Percentiles rank a stretch among this genome's conserved stretches.
phyloP scores from a whole-genome alignment of 441 rosid genomes.

The Euphorbia celastroides region DNA sequence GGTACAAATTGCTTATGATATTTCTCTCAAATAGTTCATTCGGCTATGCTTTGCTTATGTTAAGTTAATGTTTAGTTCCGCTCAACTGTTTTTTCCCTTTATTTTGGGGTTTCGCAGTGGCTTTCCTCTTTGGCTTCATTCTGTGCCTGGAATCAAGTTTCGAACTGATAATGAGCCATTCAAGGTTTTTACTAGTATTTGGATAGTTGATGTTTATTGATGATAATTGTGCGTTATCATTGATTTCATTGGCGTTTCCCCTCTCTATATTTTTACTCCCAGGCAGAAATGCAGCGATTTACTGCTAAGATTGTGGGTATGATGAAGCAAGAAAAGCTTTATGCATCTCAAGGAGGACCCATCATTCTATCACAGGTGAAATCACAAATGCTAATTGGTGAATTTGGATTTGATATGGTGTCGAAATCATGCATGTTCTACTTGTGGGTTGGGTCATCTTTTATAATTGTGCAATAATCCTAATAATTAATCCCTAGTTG shows the following conservation, averaged over 20 bases:
- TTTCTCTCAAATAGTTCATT: neutral
- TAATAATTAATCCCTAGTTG: constrained; percentile 13
- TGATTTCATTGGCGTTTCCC: constrained; percentile 4
- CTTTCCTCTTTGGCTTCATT: constrained; percentile 87
- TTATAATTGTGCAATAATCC: constrained; percentile 18
- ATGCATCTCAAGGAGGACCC: constrained; percentile 94
- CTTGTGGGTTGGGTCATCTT: constrained; percentile 17
- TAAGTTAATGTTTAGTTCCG: neutral
- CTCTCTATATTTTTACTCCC: constrained; percentile 6
- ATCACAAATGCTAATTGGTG: neutral
- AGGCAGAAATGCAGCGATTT: constrained; percentile 70
- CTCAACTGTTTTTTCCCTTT: neutral
- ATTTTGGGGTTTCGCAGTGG: constrained; percentile 60
- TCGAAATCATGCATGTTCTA: constrained; percentile 2
- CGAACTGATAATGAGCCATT: constrained; percentile 67
- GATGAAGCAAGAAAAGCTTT: constrained; percentile 65
- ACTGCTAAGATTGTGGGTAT: constrained; percentile 52
- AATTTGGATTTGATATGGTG: constrained; percentile 1
- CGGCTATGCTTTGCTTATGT: neutral
- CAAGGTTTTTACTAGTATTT: constrained; percentile 40
- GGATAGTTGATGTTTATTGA: too few species aligned
- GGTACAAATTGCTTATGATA: constrained; percentile 33
- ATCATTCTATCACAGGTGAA: constrained; percentile 80
- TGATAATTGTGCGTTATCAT: neutral
- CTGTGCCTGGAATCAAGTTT: constrained; percentile 62